These are phyloP conservation scores for Penicillium glabrum DNA, from an alignment of 2,329 filamentous ascomycete genomes.

Conservation along the genomic window DNA sequence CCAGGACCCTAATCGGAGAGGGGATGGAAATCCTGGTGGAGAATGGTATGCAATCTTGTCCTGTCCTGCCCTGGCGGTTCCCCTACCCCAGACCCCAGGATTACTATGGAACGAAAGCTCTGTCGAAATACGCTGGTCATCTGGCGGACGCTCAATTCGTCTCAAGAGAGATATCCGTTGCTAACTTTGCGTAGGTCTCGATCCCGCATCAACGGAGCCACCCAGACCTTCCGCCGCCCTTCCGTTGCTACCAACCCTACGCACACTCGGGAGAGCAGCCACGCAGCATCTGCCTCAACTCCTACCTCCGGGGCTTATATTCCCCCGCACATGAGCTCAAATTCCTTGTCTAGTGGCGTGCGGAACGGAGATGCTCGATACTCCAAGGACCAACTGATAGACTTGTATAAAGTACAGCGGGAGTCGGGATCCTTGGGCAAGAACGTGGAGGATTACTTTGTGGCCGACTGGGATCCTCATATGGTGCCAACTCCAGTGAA, in stretches of 20 bases:
- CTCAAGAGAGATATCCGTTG: constrained; percentile 9
- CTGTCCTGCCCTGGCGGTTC: not conserved
- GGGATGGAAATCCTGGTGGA: constrained; percentile 60
- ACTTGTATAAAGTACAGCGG: constrained; percentile 64
- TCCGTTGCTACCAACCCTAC: constrained; percentile 59
- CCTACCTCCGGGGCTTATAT: constrained; percentile 54
- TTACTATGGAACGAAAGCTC: not conserved
- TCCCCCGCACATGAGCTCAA: constrained; percentile 60
- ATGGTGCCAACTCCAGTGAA: constrained; percentile 62
- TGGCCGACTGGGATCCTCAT: constrained; percentile 76
- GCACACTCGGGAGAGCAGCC: constrained; percentile 44
- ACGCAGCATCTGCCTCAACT: constrained; percentile 40
- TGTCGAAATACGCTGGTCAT: not conserved
- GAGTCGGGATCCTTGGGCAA: constrained; percentile 56
- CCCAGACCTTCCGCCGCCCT: constrained; percentile 65
- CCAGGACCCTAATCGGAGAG: constrained; percentile 59
- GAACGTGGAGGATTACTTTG: constrained; percentile 67
- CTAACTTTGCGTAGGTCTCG: constrained; percentile 53
- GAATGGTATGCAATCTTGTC: constrained; percentile 64
- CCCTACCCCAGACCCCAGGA: not conserved
- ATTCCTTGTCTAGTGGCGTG: constrained; percentile 41
- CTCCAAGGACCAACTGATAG: constrained; percentile 74
- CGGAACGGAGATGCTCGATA: constrained; percentile 67
- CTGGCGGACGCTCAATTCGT: not conserved
- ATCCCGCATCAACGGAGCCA: constrained; percentile 62